These are phyloP conservation scores for Porphyrellus cyaneotinctus DNA, from an alignment of 768 basidiomycete genomes.

Conservation along the genomic window DNA sequence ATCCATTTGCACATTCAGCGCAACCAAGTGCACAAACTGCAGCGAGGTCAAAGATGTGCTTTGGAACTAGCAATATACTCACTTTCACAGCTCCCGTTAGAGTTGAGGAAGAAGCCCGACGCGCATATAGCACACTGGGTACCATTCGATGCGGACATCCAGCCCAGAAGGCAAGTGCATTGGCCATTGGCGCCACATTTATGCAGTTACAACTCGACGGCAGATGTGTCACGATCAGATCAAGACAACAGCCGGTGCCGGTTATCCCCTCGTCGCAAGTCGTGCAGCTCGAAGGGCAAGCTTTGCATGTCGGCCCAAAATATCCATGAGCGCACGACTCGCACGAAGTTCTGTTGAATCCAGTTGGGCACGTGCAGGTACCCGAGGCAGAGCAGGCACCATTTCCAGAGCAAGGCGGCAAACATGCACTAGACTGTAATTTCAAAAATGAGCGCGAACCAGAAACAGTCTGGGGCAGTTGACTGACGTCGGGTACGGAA, in stretches of 20 bases:
- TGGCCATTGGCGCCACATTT: slow-evolving; percentile 65
- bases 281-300: slow-evolving; percentile 66
- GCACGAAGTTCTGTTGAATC: slow-evolving; percentile 77
- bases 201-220: slow-evolving; percentile 75
- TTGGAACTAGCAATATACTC: slow-evolving; percentile 10
- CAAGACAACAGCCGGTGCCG: slow-evolving; percentile 71
- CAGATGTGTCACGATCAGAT: slow-evolving; percentile 43
- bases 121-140: slow-evolving; percentile 75
- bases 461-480: slow-evolving; percentile 52
- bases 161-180: slow-evolving; percentile 76
- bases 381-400: slow-evolving; percentile 71
- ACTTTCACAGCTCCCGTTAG: slow-evolving; percentile 73
- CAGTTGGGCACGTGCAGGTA: slow-evolving; percentile 65
- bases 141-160: slow-evolving; percentile 65
- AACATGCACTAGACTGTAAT: slow-evolving; percentile 71
- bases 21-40: slow-evolving; percentile 75
- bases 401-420: slow-evolving; percentile 67
- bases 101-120: slow-evolving; percentile 68
- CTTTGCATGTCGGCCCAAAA: slow-evolving; percentile 68
- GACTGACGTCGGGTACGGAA: slow-evolving; percentile 67
- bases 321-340: slow-evolving; percentile 71
- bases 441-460: slow-evolving; percentile 59
- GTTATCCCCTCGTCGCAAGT: slow-evolving; percentile 77
- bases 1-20: slow-evolving; percentile 58
- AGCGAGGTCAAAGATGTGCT: slow-evolving; percentile 1